Conservation (phyloP, 306 rosid genomes). For the Vigna trinervia region DNA sequence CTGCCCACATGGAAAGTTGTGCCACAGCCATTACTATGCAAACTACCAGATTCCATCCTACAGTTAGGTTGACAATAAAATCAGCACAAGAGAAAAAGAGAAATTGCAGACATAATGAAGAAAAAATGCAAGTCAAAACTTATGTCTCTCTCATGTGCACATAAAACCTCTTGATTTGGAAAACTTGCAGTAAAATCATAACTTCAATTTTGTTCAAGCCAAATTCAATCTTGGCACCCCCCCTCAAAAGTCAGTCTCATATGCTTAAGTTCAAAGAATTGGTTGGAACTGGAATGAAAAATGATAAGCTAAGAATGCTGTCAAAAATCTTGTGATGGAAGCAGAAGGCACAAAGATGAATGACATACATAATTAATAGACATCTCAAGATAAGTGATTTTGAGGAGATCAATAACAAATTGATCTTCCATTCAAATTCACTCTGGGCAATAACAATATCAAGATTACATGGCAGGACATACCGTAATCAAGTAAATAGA, state of each 20-base stretch:
- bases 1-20: slow-evolving; percentile 80
- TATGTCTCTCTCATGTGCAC: neutral
- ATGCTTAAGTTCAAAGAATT: neutral
- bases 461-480: slow-evolving; percentile 39
- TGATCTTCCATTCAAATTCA: neutral
- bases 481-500: slow-evolving; percentile 76
- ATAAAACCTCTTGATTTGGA: neutral
- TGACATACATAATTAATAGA: slow-evolving; percentile 11
- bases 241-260: neutral
- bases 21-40: slow-evolving; percentile 71
- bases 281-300: neutral
- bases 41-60: slow-evolving; percentile 92
- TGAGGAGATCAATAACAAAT: neutral
- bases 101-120: slow-evolving; percentile 4
- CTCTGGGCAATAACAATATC: slow-evolving; percentile 4
- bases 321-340: neutral
- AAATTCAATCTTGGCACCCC: neutral
- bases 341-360: slow-evolving; percentile 13
- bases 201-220: slow-evolving; percentile 9
- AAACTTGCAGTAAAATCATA: neutral
- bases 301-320: neutral
- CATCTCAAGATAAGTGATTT: slow-evolving; percentile 1
- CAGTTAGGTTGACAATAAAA: slow-evolving; percentile 24
- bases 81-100: neutral
- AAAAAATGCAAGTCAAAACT: neutral